Evolutionary conservation across 495 filamentous ascomycete species (phyloP).

Genomic region (Glonium stellatum): DNA sequence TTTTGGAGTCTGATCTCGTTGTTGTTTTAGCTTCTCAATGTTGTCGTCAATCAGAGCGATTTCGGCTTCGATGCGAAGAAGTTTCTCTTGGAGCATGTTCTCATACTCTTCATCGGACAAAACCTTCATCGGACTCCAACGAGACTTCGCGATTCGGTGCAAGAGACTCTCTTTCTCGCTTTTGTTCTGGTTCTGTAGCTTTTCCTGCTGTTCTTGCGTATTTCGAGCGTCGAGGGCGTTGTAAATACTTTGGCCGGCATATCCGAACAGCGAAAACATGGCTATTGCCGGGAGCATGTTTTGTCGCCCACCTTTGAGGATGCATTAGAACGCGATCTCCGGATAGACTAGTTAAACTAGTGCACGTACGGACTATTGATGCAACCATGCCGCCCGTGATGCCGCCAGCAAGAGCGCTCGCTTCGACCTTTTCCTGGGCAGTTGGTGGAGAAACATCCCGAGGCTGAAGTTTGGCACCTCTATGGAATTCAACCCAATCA

Average conservation of each 20-base stretch:
- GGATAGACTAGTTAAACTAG: background rate
- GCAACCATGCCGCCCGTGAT: constrained; percentile 59
- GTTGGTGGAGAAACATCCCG: constrained; percentile 40
- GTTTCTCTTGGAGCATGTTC: constrained; percentile 64
- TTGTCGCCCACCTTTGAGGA: constrained; percentile 34
- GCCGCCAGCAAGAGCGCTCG: constrained; percentile 61
- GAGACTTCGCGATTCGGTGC: constrained; percentile 52
- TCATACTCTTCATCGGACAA: constrained; percentile 76
- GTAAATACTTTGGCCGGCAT: constrained; percentile 52
- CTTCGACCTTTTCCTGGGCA: constrained; percentile 49
- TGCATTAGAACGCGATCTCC: background rate
- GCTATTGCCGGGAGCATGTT: constrained; percentile 25
- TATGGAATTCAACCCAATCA: constrained; percentile 12
- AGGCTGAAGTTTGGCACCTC: constrained; percentile 12
- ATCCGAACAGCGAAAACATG: constrained; percentile 58
- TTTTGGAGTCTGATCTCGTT: constrained; percentile 4
- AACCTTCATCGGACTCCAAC: constrained; percentile 73
- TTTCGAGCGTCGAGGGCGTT: constrained; percentile 45
- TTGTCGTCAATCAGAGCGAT: constrained; percentile 81
- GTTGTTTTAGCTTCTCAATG: constrained; percentile 46
- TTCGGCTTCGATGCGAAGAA: constrained; percentile 73
- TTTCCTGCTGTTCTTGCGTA: constrained; percentile 17
- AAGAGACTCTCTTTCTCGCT: constrained; percentile 38
- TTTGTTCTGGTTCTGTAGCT: constrained; percentile 1
- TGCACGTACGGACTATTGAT: constrained; percentile 54